These are phyloP conservation scores for Xylaria polymorpha DNA, from an alignment of 2,329 filamentous ascomycete species.

Conservation along the genomic window DNA sequence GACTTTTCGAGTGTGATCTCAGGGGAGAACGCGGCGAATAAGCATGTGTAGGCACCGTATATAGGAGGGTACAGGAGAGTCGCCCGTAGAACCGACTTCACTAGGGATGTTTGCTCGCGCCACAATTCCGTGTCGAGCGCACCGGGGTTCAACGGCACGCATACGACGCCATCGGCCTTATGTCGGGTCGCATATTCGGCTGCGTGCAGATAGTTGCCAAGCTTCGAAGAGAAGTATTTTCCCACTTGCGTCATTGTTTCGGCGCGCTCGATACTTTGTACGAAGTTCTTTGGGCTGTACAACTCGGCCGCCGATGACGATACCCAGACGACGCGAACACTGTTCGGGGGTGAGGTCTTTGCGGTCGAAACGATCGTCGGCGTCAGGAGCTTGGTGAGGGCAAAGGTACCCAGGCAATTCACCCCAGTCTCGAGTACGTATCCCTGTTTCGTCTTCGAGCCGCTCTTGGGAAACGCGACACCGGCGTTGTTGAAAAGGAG, in stretches of 20 bases:
- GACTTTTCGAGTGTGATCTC: slow-evolving; percentile 34
- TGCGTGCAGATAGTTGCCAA: slow-evolving; percentile 37
- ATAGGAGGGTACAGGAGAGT: slow-evolving; percentile 31
- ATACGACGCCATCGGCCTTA: slow-evolving; percentile 35
- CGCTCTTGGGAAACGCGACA: slow-evolving; percentile 59
- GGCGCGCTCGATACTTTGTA: slow-evolving; percentile 40
- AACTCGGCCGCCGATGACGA: slow-evolving; percentile 32
- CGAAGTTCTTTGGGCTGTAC: slow-evolving; percentile 30
- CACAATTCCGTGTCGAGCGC: slow-evolving; percentile 34
- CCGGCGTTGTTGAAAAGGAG: slow-evolving; percentile 64
- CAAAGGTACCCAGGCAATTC: slow-evolving; percentile 42
- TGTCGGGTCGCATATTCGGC: slow-evolving; percentile 37
- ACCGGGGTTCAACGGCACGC: slow-evolving; percentile 37
- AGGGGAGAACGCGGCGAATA: slow-evolving; percentile 33
- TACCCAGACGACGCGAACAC: slow-evolving; percentile 42
- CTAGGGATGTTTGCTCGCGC: slow-evolving; percentile 24
- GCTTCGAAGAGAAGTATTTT: slow-evolving; percentile 40
- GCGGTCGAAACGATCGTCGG: slow-evolving; percentile 36
- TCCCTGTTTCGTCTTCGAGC: slow-evolving; percentile 46
- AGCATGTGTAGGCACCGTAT: slow-evolving; percentile 33
- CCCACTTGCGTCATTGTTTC: slow-evolving; percentile 26
- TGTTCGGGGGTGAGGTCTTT: slow-evolving; percentile 26
- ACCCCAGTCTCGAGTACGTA: slow-evolving; percentile 45
- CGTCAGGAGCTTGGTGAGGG: slow-evolving; percentile 41
- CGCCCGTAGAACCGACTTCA: slow-evolving; percentile 17